Base-by-base conservation (phyloP, 306 rosid genomes). In the Rubus parviflorus region DNA sequence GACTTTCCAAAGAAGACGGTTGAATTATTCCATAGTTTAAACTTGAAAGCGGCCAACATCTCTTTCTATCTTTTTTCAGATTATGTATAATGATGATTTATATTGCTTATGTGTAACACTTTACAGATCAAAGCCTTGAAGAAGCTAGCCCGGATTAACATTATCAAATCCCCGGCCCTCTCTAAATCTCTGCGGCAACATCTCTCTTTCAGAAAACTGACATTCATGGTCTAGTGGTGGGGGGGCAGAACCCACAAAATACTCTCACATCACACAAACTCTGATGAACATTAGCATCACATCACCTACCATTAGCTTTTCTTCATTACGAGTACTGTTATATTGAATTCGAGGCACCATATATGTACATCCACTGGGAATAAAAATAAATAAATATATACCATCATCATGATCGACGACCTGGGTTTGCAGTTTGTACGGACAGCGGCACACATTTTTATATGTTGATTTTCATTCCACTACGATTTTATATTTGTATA, bases 181-280 rank as follows among this genome's bases (percentile, higher is more conserved):
- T 5, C 46, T 42, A 42, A 7, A 5, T 42, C 4, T 42, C 6
- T 42, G 65, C 17, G 42, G 64, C 45, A 54, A 53, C 35, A 30
- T 60, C 72, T 71, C 81, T 20, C 72, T 78, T 71, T 78, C 81
- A 49, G 61, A 61, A 62, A 40, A 9, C 70, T 49, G 68, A 67
- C 54, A 40, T 61, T 68, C 77, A 23, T 38, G 76, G 38, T 12
- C 40, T 35, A 58, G 64, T 58, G 35, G 72, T 78, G 72, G 71
- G 72, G 72, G n/a, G 23, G 56, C 81, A 78, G 14, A 49, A 70
- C 45, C 81, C 81, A 46, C 72, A 16, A 71, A 12, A 19, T 51
- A 5, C 77, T 60, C 81, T 60, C 69, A 7, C 48, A 25, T 25
- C 54, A 64, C 45, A 14, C 16, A 61, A 11, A 0, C 46, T 65